Conservation (phyloP, 108 stramenopile species). For the Phaeodactylum tricornutum region DNA sequence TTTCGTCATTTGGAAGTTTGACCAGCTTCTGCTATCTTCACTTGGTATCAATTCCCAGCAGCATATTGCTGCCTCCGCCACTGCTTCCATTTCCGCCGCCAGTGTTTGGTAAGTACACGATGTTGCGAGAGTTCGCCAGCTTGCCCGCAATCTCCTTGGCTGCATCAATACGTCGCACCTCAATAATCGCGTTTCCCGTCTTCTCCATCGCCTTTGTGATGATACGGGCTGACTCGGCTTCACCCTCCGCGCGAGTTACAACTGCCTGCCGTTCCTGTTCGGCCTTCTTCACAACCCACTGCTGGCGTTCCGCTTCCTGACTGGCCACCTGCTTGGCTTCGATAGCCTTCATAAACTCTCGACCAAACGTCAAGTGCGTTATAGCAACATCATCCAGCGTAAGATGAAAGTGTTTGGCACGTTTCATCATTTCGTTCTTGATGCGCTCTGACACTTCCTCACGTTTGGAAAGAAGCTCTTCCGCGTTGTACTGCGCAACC, state of each 20-base stretch:
- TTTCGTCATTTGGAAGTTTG: too few relatives aligned
- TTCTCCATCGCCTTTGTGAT: slow-evolving; percentile 96
- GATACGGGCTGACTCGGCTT: slow-evolving; percentile 94
- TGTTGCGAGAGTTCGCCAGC: slow-evolving; percentile 85
- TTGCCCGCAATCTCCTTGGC: slow-evolving; percentile 98
- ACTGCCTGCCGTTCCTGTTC: slow-evolving; percentile 97
- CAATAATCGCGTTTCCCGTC: slow-evolving; percentile 94
- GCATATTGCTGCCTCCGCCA: slow-evolving; percentile 26
- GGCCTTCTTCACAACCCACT: slow-evolving; percentile 91
- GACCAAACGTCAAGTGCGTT: slow-evolving; percentile 96
- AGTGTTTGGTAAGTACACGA: slow-evolving; percentile 92
- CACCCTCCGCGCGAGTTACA: slow-evolving; percentile 98
- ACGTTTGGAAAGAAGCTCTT: slow-evolving; percentile 97
- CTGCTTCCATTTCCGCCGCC: slow-evolving; percentile 22
- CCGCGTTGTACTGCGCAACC: slow-evolving; percentile 99
- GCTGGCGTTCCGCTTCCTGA: slow-evolving; percentile 98
- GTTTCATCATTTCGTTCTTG: slow-evolving; percentile 87
- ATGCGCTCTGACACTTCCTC: slow-evolving; percentile 90
- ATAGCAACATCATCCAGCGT: slow-evolving; percentile 99
- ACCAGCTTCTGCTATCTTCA: too few relatives aligned
- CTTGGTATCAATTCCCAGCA: slow-evolving; percentile 40
- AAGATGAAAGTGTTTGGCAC: slow-evolving; percentile 91
- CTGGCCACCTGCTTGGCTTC: slow-evolving; percentile 99
- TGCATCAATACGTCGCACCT: slow-evolving; percentile 98
- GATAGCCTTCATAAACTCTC: slow-evolving; percentile 98